phyloP scores from a whole-genome alignment of 2,329 filamentous ascomycete genomes.

The Diplodia sapinea region DNA sequence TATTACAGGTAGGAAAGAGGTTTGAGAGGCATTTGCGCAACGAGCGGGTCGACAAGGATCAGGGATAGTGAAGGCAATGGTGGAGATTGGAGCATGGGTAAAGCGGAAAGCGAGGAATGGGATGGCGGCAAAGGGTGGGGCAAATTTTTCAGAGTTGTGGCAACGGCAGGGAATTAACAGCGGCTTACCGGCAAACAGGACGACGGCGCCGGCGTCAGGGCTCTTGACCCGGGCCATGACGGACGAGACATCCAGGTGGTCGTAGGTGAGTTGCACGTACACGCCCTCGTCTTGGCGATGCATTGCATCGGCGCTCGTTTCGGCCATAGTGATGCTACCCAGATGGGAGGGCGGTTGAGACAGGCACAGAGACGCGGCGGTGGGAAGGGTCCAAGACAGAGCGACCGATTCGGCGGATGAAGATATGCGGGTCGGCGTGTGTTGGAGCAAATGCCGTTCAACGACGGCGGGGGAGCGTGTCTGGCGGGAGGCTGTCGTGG shows the following conservation, averaged over 20 bases:
- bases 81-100: constrained; percentile 8
- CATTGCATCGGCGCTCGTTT: constrained; percentile 23
- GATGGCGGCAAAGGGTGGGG: constrained; percentile 18
- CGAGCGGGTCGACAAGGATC: not conserved
- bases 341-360: not conserved
- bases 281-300: constrained; percentile 55
- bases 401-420: not conserved
- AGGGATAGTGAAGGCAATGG: not conserved
- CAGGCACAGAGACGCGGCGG: constrained; percentile 8
- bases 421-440: constrained; percentile 20
- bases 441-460: not conserved
- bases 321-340: constrained; percentile 4
- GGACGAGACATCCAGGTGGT: constrained; percentile 62
- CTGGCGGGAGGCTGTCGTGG: not conserved
- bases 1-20: constrained; percentile 9
- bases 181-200: constrained; percentile 71
- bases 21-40: constrained; percentile 5
- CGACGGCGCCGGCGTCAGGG: constrained; percentile 75
- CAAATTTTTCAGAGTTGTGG: constrained; percentile 3
- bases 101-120: constrained; percentile 7
- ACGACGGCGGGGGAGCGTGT: not conserved
- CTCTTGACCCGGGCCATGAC: constrained; percentile 72
- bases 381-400: constrained; percentile 25
- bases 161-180: not conserved
- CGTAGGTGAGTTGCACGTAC: constrained; percentile 72